Percentiles rank a stretch among this genome's conserved stretches.
These are phyloP conservation scores for Ganoderma lucidum DNA, from an alignment of 1,284 basidiomycete species.

Conservation along the genomic window DNA sequence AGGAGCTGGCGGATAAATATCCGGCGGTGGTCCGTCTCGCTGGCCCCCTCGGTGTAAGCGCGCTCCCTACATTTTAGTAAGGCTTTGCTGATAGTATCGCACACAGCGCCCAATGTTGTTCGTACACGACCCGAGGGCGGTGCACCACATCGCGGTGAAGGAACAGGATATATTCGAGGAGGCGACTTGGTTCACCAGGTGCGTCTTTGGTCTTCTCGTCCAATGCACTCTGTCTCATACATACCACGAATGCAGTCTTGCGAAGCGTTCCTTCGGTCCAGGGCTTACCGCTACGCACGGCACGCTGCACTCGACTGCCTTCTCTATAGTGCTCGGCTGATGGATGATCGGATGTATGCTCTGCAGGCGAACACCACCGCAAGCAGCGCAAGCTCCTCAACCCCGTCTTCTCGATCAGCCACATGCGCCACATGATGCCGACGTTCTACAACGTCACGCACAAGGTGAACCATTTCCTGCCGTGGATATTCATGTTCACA, in stretches of 20 bases:
- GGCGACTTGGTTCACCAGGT: constrained; percentile 24
- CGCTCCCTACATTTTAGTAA: background rate
- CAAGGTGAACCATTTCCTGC: constrained; percentile 3
- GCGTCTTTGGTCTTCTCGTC: background rate
- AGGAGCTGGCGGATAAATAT: constrained; percentile 30
- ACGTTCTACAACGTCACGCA: constrained; percentile 33
- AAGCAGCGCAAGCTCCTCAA: constrained; percentile 36
- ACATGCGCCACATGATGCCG: constrained; percentile 38
- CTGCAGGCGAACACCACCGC: constrained; percentile 25
- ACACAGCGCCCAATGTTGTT: constrained; percentile 36
- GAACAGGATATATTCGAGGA: constrained; percentile 44
- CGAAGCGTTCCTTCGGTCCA: constrained; percentile 12
- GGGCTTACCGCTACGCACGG: constrained; percentile 24
- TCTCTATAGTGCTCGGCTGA: background rate
- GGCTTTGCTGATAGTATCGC: background rate
- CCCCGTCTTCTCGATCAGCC: constrained; percentile 36
- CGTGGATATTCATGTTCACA: no score
- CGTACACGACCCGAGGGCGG: constrained; percentile 39
- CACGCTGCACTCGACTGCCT: background rate
- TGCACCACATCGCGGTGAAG: constrained; percentile 42
- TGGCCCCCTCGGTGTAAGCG: constrained; percentile 25
- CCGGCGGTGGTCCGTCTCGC: constrained; percentile 32
- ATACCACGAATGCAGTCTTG: background rate
- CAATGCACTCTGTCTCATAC: no score
- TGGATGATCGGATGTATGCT: background rate